phyloP scores from a whole-genome alignment of 2,329 filamentous ascomycete genomes.

The Cercospora sp. region DNA sequence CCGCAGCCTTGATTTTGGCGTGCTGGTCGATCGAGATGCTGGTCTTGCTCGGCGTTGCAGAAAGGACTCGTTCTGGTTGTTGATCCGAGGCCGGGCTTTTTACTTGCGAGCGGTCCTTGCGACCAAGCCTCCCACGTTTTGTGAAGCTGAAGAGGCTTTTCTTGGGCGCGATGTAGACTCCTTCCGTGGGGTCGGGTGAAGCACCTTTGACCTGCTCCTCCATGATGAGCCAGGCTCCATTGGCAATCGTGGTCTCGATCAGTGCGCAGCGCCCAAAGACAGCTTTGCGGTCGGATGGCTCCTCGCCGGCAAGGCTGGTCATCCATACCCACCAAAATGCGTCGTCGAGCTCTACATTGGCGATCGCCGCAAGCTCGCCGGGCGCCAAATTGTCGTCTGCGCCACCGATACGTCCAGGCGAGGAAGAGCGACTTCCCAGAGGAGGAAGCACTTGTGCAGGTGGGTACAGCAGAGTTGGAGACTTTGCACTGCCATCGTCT shows the following conservation, averaged over 20 bases:
- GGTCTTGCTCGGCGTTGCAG: slow-evolving; percentile 67
- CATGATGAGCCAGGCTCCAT: slow-evolving; percentile 87
- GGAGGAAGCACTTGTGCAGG: slow-evolving; percentile 90
- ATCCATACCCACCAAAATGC: slow-evolving; percentile 99
- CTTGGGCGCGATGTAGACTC: slow-evolving; percentile 92
- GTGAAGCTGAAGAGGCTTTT: slow-evolving; percentile 81
- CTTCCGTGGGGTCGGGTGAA: slow-evolving; percentile 77
- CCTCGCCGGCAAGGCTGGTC: slow-evolving; percentile 88
- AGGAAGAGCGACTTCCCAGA: slow-evolving; percentile 48
- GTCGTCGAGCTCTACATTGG: slow-evolving; percentile 81
- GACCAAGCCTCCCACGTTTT: slow-evolving; percentile 67
- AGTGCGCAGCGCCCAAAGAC: slow-evolving; percentile 93
- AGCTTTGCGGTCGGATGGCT: slow-evolving; percentile 80
- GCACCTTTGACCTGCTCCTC: slow-evolving; percentile 96
- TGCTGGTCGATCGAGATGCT: slow-evolving; percentile 90
- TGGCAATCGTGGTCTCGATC: slow-evolving; percentile 79
- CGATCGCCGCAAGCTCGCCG: slow-evolving; percentile 92
- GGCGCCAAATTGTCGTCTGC: slow-evolving; percentile 79
- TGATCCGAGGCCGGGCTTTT: slow-evolving; percentile 50
- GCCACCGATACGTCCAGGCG: slow-evolving; percentile 39
- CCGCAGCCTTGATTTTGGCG: slow-evolving; percentile 87
- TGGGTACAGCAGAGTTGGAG: slow-evolving; percentile 68
- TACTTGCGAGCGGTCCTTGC: slow-evolving; percentile 64
- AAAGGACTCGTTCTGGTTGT: slow-evolving; percentile 47
- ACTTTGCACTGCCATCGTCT: slow-evolving; percentile 63